Conservation (phyloP, 2,329 filamentous ascomycete genomes). For the Rachicladosporium sp. region DNA sequence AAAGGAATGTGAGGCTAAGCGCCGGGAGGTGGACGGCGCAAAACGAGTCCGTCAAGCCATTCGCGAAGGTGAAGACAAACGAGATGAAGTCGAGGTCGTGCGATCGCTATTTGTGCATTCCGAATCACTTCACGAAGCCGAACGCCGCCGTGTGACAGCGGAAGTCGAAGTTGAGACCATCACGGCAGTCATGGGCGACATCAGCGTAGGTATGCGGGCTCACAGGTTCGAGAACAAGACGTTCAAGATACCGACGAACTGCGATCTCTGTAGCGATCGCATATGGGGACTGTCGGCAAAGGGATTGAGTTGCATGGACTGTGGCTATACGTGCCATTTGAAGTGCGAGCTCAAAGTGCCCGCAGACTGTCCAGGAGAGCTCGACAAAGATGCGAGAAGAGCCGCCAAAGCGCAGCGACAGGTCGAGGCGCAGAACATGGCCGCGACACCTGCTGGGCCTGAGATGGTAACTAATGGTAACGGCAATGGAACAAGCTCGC, state of each 20-base stretch:
- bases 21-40: conserved; percentile 67
- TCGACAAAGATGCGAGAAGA: conserved; percentile 89
- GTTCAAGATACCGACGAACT: conserved; percentile 98
- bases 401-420: conserved; percentile 81
- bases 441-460: conserved; percentile 12
- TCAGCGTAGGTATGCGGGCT: conserved; percentile 83
- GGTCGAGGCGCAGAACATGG: conserved; percentile 53
- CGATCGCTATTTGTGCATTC: conserved; percentile 72
- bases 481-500: conserved; percentile 17
- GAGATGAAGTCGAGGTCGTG: conserved; percentile 78
- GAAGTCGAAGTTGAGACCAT: conserved; percentile 92
- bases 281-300: conserved; percentile 97
- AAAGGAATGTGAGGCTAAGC: conserved; percentile 73
- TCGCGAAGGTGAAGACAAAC: conserved; percentile 71
- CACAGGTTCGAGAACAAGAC: conserved; percentile 99
- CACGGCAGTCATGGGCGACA: conserved; percentile 78
- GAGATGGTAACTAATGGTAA: conserved; percentile 8
- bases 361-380: conserved; percentile 85
- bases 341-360: conserved; percentile 99
- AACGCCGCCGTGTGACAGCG: conserved; percentile 71
- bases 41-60: conserved; percentile 64
- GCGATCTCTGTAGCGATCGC: conserved; percentile 87
- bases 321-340: conserved; percentile 94
- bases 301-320: conserved; percentile 90
- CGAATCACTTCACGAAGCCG: conserved; percentile 72